These are phyloP conservation scores for Whalleya microplaca DNA, from an alignment of 2,329 filamentous ascomycete genomes.

Conservation along the genomic window DNA sequence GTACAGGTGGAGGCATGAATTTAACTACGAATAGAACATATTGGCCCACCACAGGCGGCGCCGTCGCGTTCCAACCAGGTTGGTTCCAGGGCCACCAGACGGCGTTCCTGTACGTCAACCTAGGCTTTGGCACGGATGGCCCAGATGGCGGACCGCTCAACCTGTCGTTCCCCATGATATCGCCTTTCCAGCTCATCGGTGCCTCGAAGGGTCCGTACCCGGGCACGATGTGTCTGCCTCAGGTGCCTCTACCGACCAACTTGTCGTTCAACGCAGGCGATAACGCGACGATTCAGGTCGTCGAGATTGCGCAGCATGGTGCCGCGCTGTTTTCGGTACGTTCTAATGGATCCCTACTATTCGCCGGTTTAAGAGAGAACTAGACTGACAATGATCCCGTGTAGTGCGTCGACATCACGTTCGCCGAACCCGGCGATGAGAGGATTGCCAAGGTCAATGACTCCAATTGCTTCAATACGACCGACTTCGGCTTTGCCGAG, in stretches of 20 bases:
- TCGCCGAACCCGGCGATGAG: conserved; percentile 74
- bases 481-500: conserved; percentile 73
- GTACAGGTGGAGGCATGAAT: conserved; percentile 78
- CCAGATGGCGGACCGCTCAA: conserved; percentile 72
- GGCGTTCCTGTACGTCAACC: conserved; percentile 87
- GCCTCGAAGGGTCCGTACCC: conserved; percentile 84
- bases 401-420: conserved; percentile 93
- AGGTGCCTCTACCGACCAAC: conserved; percentile 80
- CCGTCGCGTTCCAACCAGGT: conserved; percentile 87
- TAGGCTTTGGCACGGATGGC: conserved; percentile 76
- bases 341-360: conserved; percentile 22
- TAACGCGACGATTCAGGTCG: conserved; percentile 76
- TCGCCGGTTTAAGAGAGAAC: too few species aligned
- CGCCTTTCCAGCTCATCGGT: conserved; percentile 80
- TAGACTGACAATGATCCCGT: conserved; percentile 2
- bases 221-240: conserved; percentile 85
- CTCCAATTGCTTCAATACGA: conserved; percentile 88
- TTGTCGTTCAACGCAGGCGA: conserved; percentile 77
- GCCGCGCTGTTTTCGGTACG: conserved; percentile 71
- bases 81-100: conserved; percentile 91
- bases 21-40: conserved; percentile 82
- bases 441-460: conserved; percentile 72
- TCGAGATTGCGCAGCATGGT: conserved; percentile 73
- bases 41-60: conserved; percentile 88
- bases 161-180: conserved; percentile 83